Evolutionary conservation across 352 stramenopile species (phyloP), one percentile per base, ranked within the genome.

Genomic region (Phytophthora niederhauseri): DNA sequence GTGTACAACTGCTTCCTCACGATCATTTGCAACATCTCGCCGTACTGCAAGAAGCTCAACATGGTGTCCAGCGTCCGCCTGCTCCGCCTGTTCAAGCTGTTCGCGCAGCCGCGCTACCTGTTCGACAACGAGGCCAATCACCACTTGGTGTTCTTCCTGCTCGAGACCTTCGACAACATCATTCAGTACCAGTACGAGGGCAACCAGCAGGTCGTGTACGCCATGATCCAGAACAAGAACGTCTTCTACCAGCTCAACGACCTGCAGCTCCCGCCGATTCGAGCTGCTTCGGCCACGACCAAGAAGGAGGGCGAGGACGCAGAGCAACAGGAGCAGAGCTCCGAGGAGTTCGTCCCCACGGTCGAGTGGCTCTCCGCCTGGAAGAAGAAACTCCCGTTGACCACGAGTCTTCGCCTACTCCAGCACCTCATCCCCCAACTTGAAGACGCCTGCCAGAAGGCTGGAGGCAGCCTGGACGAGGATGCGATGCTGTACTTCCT

Each of bases 111-210:
- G 6, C 71, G 91, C 36, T 97, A 93, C 62, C 77, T 99, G 9
- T 99, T 99, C 65, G 91, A 96, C 64, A 96, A 97, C 55, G 96
- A 99, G 63, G 96, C 94, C 17, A 98, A 98, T 62, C 92, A 99
- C 73, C 84, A 95, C 51, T 91, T 99, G 59, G 87, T 99, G 24
- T 98, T 97, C 26, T 94, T 99, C 45, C 68, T 99, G 48, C 82
- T 99, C 31, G 97, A 99, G 78, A 96, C 98, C 5, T 99, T 99
- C 73, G 98, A 99, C 82, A 99, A 99, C 80, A 98, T 99, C 55
- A 98, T 99, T 70, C 98, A 99, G 86, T 99, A 99, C 69, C 98
- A 99, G 78, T 94, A 94, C 70, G 81, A 91, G 51, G 97, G 97
- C 56, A 99, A 99, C 79, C 87, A 98, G 52, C 96, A 99, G 73